Conservation (phyloP, 805 yeast species). For the Saturnispora serradocipensis region DNA sequence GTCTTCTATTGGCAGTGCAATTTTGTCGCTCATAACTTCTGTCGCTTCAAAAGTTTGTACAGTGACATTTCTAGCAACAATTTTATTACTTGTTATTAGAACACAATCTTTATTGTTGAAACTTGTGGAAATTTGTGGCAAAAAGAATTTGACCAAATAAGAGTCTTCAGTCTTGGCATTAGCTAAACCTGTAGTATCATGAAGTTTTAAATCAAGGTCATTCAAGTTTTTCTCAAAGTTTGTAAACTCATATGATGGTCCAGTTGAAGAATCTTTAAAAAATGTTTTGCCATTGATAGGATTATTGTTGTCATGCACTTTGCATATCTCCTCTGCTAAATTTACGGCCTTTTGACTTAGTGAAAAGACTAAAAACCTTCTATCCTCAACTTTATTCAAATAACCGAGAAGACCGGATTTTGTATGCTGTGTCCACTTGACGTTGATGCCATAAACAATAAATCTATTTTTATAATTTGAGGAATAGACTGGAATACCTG, state of each 20-base stretch:
- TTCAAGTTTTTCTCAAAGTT: conserved; percentile 25
- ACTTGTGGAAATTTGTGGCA: conserved; percentile 71
- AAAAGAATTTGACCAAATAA: conserved; percentile 55
- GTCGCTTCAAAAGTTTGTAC: conserved; percentile 30
- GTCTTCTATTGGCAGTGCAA: conserved; percentile 40
- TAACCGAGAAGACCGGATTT: conserved; percentile 56
- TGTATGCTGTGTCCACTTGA: conserved; percentile 68
- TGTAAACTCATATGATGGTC: conserved; percentile 13
- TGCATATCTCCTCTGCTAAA: conserved; percentile 23
- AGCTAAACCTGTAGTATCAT: conserved; percentile 20
- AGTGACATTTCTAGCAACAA: conserved; percentile 44
- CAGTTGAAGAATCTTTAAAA: conserved; percentile 5
- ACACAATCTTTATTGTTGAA: conserved; percentile 39
- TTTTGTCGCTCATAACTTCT: conserved; percentile 32
- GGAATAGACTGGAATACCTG: conserved; percentile 25
- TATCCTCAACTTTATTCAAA: conserved; percentile 26
- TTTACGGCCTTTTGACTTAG: conserved; percentile 24
- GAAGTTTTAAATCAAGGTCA: conserved; percentile 45
- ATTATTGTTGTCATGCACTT: conserved; percentile 8
- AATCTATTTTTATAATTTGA: conserved; percentile 48
- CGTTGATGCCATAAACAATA: conserved; percentile 61
- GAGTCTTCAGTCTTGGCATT: conserved; percentile 22
- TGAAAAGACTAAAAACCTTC: conserved; percentile 23
- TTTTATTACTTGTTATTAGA: conserved; percentile 46
- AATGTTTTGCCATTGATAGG: neutral